Conservation (phyloP, 345 rosid genomes). For the Camelina sativa region DNA sequence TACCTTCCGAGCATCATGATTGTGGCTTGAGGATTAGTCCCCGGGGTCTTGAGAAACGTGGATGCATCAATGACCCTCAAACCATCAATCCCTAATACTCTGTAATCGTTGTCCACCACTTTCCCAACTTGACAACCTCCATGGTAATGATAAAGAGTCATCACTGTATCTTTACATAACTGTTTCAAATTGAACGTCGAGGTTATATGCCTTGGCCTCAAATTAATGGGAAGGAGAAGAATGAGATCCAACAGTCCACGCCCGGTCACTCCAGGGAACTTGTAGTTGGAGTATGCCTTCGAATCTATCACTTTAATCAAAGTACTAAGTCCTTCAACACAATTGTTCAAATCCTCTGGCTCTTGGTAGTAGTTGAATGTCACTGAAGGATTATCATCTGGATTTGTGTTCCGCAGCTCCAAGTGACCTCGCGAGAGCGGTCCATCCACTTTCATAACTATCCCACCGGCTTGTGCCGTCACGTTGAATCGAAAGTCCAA, state of each 20-base stretch:
- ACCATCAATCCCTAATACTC: slow-evolving; percentile 57
- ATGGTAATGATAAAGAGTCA: slow-evolving; percentile 74
- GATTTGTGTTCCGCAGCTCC: slow-evolving; percentile 48
- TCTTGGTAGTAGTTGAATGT: slow-evolving; percentile 72
- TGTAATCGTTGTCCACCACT: slow-evolving; percentile 59
- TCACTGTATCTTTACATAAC: slow-evolving; percentile 60
- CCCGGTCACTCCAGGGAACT: slow-evolving; percentile 42
- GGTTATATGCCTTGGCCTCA: slow-evolving; percentile 55
- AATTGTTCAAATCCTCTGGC: slow-evolving; percentile 58
- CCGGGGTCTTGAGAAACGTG: slow-evolving; percentile 57
- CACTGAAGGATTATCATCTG: slow-evolving; percentile 57
- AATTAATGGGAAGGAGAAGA: slow-evolving; percentile 57
- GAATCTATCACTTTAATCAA: slow-evolving; percentile 56
- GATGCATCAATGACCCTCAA: slow-evolving; percentile 67
- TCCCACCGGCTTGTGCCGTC: slow-evolving; percentile 48
- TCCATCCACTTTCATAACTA: slow-evolving; percentile 51
- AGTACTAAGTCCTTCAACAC: slow-evolving; percentile 61
- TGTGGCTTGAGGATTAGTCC: slow-evolving; percentile 78
- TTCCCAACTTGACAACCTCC: slow-evolving; percentile 69
- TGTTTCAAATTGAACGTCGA: slow-evolving; percentile 58
- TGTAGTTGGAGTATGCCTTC: slow-evolving; percentile 51
- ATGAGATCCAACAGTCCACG: slow-evolving; percentile 50
- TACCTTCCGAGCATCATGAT: slow-evolving; percentile 88
- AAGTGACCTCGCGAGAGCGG: slow-evolving; percentile 61
- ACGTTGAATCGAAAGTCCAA: slow-evolving; percentile 39